These are phyloP conservation scores for Mycena sp. DNA, from an alignment of 1,284 basidiomycete genomes.

Conservation along the genomic window DNA sequence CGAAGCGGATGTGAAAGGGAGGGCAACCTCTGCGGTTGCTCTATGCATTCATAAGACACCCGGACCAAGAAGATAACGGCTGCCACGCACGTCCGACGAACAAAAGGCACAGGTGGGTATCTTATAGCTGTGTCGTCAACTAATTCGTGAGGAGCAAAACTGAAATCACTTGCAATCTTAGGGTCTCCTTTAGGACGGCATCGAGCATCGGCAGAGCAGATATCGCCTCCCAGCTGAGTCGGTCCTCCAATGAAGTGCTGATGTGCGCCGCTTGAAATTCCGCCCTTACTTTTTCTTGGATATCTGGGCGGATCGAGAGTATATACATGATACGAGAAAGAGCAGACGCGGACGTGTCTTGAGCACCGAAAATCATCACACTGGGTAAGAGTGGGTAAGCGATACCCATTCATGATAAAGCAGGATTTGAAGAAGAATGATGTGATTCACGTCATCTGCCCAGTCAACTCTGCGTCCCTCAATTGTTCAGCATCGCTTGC, in stretches of 20 bases:
- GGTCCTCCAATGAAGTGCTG: conserved; percentile 34
- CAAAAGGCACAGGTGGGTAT: conserved; percentile 57
- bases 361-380: conserved; percentile 55
- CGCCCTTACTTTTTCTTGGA: conserved; percentile 45
- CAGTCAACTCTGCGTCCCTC: conserved; percentile 52
- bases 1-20: conserved; percentile 35
- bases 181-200: conserved; percentile 56
- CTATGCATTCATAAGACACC: conserved; percentile 27
- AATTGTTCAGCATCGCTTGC: conserved; percentile 45
- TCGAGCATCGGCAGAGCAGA: conserved; percentile 53
- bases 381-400: conserved; percentile 39
- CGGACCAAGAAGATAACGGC: not conserved
- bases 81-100: conserved; percentile 52
- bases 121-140: conserved; percentile 32
- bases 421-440: not conserved
- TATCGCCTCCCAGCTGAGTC: conserved; percentile 49
- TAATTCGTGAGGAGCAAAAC: not conserved
- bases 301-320: conserved; percentile 41
- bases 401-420: not conserved
- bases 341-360: conserved; percentile 53
- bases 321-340: conserved; percentile 49
- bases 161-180: conserved; percentile 48
- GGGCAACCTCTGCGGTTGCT: conserved; percentile 42
- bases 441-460: conserved; percentile 59
- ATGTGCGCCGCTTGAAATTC: conserved; percentile 42